phyloP scores from a whole-genome alignment of 2,329 filamentous ascomycete species.

The Onygenales sp. region DNA sequence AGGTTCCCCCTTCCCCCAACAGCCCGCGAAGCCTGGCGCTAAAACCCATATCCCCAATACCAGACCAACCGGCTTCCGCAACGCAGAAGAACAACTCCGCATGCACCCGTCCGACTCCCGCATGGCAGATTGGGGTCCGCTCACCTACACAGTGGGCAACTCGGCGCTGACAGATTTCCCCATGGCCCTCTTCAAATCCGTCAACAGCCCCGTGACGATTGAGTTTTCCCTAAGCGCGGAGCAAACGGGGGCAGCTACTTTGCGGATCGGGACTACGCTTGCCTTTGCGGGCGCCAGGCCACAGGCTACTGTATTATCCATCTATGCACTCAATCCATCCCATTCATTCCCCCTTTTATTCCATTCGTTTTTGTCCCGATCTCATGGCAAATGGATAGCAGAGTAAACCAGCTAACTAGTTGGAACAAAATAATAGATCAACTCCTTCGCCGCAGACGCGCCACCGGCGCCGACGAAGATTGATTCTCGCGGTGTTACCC shows the following conservation, averaged over 20 bases:
- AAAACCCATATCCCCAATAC: not conserved
- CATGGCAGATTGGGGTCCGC: constrained; percentile 52
- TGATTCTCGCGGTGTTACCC: constrained; percentile 55
- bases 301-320: constrained; percentile 28
- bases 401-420: not conserved
- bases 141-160: constrained; percentile 53
- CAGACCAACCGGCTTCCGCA: constrained; percentile 52
- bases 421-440: constrained; percentile 30
- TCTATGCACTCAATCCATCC: too few relatives aligned
- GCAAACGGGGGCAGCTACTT: constrained; percentile 45
- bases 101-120: constrained; percentile 60
- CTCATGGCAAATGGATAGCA: not conserved
- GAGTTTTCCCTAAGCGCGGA: constrained; percentile 46
- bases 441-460: constrained; percentile 41
- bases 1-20: constrained; percentile 12
- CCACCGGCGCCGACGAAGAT: constrained; percentile 53
- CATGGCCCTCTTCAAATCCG: constrained; percentile 55
- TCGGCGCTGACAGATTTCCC: constrained; percentile 47
- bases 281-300: constrained; percentile 53
- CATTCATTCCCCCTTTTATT: too few relatives aligned
- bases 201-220: constrained; percentile 53
- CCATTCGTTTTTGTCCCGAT: too few relatives aligned
- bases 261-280: constrained; percentile 57
- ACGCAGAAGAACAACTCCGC: constrained; percentile 56
- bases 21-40: not conserved